phyloP scores from a whole-genome alignment of 306 rosid species.

The Heteromeles arbutifolia region DNA sequence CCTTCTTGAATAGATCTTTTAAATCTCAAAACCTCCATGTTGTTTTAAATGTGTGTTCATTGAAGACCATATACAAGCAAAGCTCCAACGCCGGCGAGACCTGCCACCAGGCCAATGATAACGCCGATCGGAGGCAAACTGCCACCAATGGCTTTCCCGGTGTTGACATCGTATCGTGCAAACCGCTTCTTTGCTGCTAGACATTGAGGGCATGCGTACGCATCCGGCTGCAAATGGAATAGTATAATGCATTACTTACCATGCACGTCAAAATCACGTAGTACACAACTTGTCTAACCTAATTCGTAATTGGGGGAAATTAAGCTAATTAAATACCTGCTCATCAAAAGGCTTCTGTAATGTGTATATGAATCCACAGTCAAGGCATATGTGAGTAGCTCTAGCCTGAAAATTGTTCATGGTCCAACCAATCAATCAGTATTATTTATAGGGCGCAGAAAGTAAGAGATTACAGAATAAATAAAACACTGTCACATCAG shows the following conservation, averaged over 20 bases:
- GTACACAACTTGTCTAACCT: not conserved
- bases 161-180: constrained; percentile 73
- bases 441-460: not conserved
- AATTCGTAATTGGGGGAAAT: not conserved
- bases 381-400: constrained; percentile 95
- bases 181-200: constrained; percentile 90
- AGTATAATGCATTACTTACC: not conserved
- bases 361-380: constrained; percentile 85
- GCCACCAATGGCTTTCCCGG: constrained; percentile 77
- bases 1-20: too few species aligned
- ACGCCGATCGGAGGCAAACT: constrained; percentile 91
- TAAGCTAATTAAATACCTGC: constrained; percentile 35
- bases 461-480: not conserved
- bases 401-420: constrained; percentile 60
- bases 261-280: not conserved
- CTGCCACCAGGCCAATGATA: constrained; percentile 72
- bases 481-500: too few species aligned
- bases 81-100: constrained; percentile 81
- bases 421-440: not conserved
- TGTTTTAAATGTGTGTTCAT: constrained; percentile 14
- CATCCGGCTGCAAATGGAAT: constrained; percentile 49
- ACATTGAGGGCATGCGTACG: constrained; percentile 82
- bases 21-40: not conserved
- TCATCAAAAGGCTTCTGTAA: constrained; percentile 80
- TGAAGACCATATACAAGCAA: constrained; percentile 97